Percentiles rank a stretch among this genome's conserved stretches.
Evolutionary conservation across 495 filamentous ascomycete species (phyloP).

Genomic region (Penicillium parvum): DNA sequence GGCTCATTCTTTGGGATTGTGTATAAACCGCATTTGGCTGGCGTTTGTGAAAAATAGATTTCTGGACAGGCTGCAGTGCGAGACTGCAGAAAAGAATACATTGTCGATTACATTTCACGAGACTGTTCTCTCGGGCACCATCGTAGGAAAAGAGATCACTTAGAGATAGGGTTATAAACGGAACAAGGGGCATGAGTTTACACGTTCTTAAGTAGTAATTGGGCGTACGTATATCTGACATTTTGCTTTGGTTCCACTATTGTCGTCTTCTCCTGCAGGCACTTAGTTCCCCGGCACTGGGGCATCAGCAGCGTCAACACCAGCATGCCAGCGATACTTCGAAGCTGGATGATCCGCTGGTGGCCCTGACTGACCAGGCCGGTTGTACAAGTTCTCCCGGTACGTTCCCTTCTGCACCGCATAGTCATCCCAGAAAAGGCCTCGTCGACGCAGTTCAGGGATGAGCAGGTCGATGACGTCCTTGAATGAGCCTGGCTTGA

Average conservation of each 20-base stretch:
- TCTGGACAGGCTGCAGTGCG: constrained; percentile 8
- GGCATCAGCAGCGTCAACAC: constrained; percentile 29
- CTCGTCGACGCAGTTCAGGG: constrained; percentile 42
- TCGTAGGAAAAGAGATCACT: no score
- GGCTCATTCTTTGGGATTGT: constrained; percentile 8
- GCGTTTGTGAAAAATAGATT: constrained; percentile 24
- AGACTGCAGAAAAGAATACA: constrained; percentile 8
- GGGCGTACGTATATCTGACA: no score
- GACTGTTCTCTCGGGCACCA: no score
- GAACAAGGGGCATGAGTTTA: no score
- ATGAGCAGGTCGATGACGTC: constrained; percentile 54
- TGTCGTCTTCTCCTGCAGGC: background rate
- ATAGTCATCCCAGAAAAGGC: constrained; percentile 48
- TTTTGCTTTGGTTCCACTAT: no score
- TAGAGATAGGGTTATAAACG: no score
- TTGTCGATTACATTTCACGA: no score
- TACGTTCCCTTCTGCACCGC: constrained; percentile 43
- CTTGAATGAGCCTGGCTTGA: constrained; percentile 59
- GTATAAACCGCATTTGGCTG: constrained; percentile 28
- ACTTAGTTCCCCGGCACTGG: constrained; percentile 18
- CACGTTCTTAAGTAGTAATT: no score
- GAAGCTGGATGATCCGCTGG: constrained; percentile 46
- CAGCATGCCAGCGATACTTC: constrained; percentile 48
- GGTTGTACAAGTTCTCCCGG: constrained; percentile 42
- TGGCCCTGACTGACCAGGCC: constrained; percentile 41